Evolutionary conservation across 352 stramenopile species (phyloP), one percentile per base, ranked within the genome.

Genomic region (Aphanomyces invadans): DNA sequence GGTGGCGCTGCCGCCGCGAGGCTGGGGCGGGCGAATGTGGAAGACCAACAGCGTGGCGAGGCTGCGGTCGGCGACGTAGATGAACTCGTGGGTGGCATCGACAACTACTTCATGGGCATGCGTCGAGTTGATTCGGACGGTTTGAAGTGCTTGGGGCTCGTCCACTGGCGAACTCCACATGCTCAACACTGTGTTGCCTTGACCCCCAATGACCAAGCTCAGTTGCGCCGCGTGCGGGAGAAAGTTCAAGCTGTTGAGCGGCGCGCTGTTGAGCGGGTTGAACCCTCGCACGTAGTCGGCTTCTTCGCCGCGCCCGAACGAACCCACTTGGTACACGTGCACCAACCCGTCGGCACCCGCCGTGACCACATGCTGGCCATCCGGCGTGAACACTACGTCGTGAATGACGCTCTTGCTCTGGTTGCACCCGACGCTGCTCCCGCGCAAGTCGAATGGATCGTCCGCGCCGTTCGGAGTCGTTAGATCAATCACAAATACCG

Each of bases 251-350:
- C 76, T 85, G 71, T 86, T 87, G 7, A 91, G 81, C 31, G 73
- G 63, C n/a, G 78, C 74, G 21, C 85, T 81, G 23, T 83, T 65
- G 51, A 91, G 91, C 12, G 85, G 85, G 49, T 93, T 79, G 44
- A 93, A 93, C 4, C 83, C 77, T 29, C 90, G 83, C 11, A 91
- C 70, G 66, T 89, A 81, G 62, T 88, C 78, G 0, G 77, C 85
- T 15, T 74, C 69, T 29, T 82, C 77, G 21, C 82, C 83, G 56
- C 76, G 71, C 28, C 70, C 65, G 21, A 73, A 75, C 25, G 71
- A 74, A 7, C 76, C 75, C 25, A 90, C 71, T 53, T 77, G 77
- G 72, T 92, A 93, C 9, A 93, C 78, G 73, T 90, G 82, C 33
- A 93, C 85, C 56, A 89, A 80, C 0, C 84, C 84, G 71, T 93